Evolutionary conservation across 2,329 filamentous ascomycete genomes (phyloP).

Genomic region (Alternaria longipes): DNA sequence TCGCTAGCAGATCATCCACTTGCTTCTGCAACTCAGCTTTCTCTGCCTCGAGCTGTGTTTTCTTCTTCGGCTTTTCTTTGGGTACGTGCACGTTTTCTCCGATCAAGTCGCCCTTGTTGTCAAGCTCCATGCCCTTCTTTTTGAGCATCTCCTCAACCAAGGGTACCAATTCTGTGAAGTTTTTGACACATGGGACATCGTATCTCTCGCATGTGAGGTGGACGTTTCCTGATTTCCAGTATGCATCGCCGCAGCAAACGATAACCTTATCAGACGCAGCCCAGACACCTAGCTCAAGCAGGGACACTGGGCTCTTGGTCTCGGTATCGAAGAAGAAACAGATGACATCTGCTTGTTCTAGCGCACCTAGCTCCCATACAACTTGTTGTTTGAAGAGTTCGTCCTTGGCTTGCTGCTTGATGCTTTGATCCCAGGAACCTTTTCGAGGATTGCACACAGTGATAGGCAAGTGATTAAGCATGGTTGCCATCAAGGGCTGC

Average conservation of each 20-base stretch:
- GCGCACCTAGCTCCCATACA: constrained; percentile 68
- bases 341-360: constrained; percentile 63
- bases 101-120: constrained; percentile 24
- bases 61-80: constrained; percentile 18
- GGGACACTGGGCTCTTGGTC: constrained; percentile 65
- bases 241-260: constrained; percentile 63
- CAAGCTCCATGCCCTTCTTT: constrained; percentile 37
- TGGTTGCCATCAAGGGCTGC: constrained; percentile 58
- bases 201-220: constrained; percentile 64
- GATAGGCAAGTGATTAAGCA: constrained; percentile 57
- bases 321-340: constrained; percentile 65
- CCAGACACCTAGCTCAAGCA: constrained; percentile 69
- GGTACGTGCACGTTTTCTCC: constrained; percentile 9
- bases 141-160: constrained; percentile 47
- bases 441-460: constrained; percentile 68
- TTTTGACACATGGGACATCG: constrained; percentile 54
- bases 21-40: too few species aligned
- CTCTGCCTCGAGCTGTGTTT: constrained; percentile 3
- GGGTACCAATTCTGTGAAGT: constrained; percentile 53
- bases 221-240: constrained; percentile 69
- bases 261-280: constrained; percentile 58
- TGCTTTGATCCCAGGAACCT: constrained; percentile 64
- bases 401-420: constrained; percentile 56
- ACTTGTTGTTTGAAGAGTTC: constrained; percentile 63
- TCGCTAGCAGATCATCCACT: too few species aligned